A percentile compares a stretch with the other conserved stretches of the same genome.
Conservation (phyloP, 176 grass and related monocot species). For the Musa schizocarpa region DNA sequence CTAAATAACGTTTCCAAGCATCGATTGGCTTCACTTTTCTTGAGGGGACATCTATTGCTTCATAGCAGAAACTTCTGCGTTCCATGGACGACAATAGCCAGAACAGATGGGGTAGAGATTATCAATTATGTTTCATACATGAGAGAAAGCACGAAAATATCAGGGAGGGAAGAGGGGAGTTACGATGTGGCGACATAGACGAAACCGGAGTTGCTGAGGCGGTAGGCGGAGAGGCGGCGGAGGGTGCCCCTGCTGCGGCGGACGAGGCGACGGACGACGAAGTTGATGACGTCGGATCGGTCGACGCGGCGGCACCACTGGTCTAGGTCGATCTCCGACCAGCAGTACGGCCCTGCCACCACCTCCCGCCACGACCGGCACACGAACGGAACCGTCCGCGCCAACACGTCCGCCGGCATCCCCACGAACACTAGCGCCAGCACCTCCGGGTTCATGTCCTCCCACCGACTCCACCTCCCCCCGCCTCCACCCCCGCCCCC, state of each 20-base stretch:
- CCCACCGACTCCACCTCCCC: slow-evolving; percentile 13
- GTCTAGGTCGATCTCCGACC: slow-evolving; percentile 45
- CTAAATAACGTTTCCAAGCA: too few relatives aligned
- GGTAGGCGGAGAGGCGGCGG: slow-evolving; percentile 43
- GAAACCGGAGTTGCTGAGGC: slow-evolving; percentile 31
- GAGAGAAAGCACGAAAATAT: background rate
- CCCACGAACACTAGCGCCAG: slow-evolving; percentile 36
- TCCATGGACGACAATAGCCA: too few relatives aligned
- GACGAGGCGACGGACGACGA: slow-evolving; percentile 35
- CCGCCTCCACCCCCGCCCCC: background rate
- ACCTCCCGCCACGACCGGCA: slow-evolving; percentile 44
- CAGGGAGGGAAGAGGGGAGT: background rate
- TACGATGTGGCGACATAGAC: slow-evolving; percentile 28
- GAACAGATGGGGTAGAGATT: too few relatives aligned
- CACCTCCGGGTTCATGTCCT: slow-evolving; percentile 42
- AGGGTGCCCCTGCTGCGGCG: slow-evolving; percentile 31
- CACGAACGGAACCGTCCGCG: slow-evolving; percentile 37
- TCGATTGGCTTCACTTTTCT: too few relatives aligned
- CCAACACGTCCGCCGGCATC: slow-evolving; percentile 31
- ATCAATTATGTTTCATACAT: background rate
- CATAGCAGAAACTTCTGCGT: too few relatives aligned
- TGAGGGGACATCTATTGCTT: too few relatives aligned
- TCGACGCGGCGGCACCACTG: slow-evolving; percentile 55
- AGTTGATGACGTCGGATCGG: slow-evolving; percentile 31
- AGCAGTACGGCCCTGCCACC: slow-evolving; percentile 31